Evolutionary conservation across 2,329 filamentous ascomycete genomes (phyloP).

Genomic region (Podosphaera xanthii): DNA sequence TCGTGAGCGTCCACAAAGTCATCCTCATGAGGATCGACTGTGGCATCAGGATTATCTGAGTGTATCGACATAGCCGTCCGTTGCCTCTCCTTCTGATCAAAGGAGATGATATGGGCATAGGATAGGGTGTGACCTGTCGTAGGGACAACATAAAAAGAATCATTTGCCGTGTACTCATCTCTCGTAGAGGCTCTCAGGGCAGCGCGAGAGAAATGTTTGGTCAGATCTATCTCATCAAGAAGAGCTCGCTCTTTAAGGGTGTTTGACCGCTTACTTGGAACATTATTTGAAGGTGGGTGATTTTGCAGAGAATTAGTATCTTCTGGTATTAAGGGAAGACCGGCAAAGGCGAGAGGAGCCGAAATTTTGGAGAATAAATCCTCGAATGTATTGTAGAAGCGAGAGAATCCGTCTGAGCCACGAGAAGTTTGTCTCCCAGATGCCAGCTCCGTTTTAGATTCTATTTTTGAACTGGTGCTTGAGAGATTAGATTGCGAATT

Average conservation of each 20-base stretch:
- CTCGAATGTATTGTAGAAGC: slow-evolving; percentile 83
- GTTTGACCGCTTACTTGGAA: slow-evolving; percentile 8
- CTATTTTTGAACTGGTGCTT: slow-evolving; percentile 25
- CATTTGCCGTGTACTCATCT: slow-evolving; percentile 36
- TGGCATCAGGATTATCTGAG: slow-evolving; percentile 15
- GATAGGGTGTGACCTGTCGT: slow-evolving; percentile 77
- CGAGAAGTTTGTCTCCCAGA: slow-evolving; percentile 8
- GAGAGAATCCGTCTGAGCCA: slow-evolving; percentile 58
- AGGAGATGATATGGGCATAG: slow-evolving; percentile 70
- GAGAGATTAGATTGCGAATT: slow-evolving; percentile 8
- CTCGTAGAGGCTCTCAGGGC: slow-evolving; percentile 59
- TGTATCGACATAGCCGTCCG: slow-evolving; percentile 30
- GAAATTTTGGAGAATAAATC: slow-evolving; percentile 73
- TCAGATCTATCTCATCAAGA: slow-evolving; percentile 46
- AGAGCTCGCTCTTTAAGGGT: slow-evolving; percentile 14
- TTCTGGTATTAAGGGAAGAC: slow-evolving; percentile 48
- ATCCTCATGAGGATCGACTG: slow-evolving; percentile 35
- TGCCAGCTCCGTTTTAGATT: slow-evolving; percentile 13
- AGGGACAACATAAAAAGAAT: slow-evolving; percentile 88
- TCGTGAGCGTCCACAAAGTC: slow-evolving; percentile 83
- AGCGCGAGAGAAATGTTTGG: slow-evolving; percentile 64
- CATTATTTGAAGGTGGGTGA: slow-evolving; percentile 15
- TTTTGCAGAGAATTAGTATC: slow-evolving; percentile 16
- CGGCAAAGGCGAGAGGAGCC: slow-evolving; percentile 77
- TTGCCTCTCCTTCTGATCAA: slow-evolving; percentile 42